These are phyloP conservation scores for Pugionium dolabratum DNA, from an alignment of 345 rosid species.

Conservation along the genomic window DNA sequence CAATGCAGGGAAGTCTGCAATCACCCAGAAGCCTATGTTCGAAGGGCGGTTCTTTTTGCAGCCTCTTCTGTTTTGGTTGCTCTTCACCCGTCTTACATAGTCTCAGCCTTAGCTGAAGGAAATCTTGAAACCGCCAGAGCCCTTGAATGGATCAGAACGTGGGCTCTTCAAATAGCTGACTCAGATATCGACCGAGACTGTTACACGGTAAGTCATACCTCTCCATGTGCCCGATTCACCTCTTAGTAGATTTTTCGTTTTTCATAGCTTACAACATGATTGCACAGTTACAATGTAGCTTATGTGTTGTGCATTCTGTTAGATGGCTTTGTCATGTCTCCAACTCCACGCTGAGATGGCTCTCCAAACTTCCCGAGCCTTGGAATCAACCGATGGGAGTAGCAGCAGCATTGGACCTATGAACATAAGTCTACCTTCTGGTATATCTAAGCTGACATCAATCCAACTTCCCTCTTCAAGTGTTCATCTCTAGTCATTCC, in stretches of 20 bases:
- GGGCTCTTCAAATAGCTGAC: slow-evolving; percentile 78
- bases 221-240: not conserved
- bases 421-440: slow-evolving; percentile 31
- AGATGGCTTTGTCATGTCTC: slow-evolving; percentile 95
- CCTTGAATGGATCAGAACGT: slow-evolving; percentile 88
- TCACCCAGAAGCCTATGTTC: slow-evolving; percentile 90
- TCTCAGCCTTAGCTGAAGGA: slow-evolving; percentile 74
- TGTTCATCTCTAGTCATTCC: slow-evolving; percentile 32
- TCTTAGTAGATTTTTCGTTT: slow-evolving; percentile 3
- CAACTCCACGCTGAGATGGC: slow-evolving; percentile 91
- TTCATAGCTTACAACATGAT: slow-evolving; percentile 14
- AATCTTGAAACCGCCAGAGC: slow-evolving; percentile 67
- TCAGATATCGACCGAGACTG: slow-evolving; percentile 86
- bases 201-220: slow-evolving; percentile 57
- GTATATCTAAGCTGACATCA: slow-evolving; percentile 36
- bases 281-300: not conserved
- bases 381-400: slow-evolving; percentile 47
- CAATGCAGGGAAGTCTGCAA: slow-evolving; percentile 74
- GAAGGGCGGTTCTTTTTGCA: slow-evolving; percentile 86
- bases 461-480: slow-evolving; percentile 36
- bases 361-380: slow-evolving; percentile 81
- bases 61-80: slow-evolving; percentile 77
- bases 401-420: slow-evolving; percentile 29
- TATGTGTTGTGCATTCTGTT: slow-evolving; percentile 1
- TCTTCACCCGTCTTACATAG: slow-evolving; percentile 83